phyloP scores from a whole-genome alignment of 2,329 filamentous ascomycete genomes.

The Huntiella moniliformis region DNA sequence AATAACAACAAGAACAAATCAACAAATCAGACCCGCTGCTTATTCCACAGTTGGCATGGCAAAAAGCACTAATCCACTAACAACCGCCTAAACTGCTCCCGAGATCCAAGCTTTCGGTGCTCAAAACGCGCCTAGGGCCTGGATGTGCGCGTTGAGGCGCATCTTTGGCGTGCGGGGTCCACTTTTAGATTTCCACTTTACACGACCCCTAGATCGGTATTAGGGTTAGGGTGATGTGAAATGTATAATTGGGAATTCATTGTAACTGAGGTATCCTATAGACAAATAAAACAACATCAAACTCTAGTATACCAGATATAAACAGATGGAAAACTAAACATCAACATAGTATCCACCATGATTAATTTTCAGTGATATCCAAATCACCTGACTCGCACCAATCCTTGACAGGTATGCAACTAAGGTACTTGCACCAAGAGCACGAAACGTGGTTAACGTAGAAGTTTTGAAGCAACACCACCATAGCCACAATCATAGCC shows the following conservation, averaged over 20 bases:
- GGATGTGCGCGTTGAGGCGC: not conserved
- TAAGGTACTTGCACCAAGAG: slow-evolving; percentile 86
- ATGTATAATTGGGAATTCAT: not conserved
- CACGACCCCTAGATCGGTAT: slow-evolving; percentile 2
- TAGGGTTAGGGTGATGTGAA: not conserved
- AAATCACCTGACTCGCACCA: slow-evolving; percentile 40
- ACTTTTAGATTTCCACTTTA: slow-evolving; percentile 10
- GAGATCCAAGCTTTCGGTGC: too few relatives aligned
- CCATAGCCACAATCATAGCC: slow-evolving; percentile 66
- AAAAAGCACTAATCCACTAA: too few relatives aligned
- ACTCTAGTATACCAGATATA: not conserved
- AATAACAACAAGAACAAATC: too few relatives aligned
- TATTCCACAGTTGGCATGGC: too few relatives aligned
- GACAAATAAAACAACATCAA: not conserved
- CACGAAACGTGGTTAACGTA: slow-evolving; percentile 63
- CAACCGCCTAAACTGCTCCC: too few relatives aligned
- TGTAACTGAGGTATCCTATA: not conserved
- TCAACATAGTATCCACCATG: not conserved
- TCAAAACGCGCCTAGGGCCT: slow-evolving; percentile 7
- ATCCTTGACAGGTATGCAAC: slow-evolving; percentile 55
- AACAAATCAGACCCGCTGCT: too few relatives aligned
- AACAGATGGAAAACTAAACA: not conserved
- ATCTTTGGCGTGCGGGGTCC: not conserved
- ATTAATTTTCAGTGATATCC: slow-evolving; percentile 12
- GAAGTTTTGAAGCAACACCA: slow-evolving; percentile 77